Conservation (phyloP, 2,329 filamentous ascomycete species). For the Diaporthe caulivora region DNA sequence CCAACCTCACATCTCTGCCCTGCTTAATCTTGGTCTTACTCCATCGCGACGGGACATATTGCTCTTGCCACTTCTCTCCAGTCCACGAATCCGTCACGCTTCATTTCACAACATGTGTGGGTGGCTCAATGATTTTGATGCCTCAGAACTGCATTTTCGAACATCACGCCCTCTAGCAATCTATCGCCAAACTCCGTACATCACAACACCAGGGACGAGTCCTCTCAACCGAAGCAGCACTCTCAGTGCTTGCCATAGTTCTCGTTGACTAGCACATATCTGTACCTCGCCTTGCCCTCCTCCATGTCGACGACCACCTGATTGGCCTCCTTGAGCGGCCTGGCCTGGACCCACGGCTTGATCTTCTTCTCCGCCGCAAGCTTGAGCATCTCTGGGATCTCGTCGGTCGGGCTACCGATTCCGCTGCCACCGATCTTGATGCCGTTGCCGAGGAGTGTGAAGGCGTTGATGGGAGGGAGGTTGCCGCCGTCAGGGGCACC, state of each 20-base stretch:
- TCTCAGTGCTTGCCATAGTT: conserved; percentile 44
- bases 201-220: not conserved
- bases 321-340: conserved; percentile 67
- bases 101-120: not conserved
- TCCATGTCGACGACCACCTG: conserved; percentile 68
- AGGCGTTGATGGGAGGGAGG: conserved; percentile 61
- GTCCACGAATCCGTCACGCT: not conserved
- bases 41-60: too few relatives aligned
- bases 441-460: conserved; percentile 68
- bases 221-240: too few relatives aligned
- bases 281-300: conserved; percentile 62
- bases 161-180: not conserved
- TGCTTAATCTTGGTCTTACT: too few relatives aligned
- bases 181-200: not conserved
- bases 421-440: conserved; percentile 58
- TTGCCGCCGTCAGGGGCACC: conserved; percentile 68
- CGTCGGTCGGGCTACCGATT: conserved; percentile 59
- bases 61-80: not conserved
- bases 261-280: conserved; percentile 61
- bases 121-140: not conserved
- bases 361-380: conserved; percentile 69
- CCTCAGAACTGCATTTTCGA: not conserved
- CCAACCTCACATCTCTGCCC: not conserved
- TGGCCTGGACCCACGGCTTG: conserved; percentile 66
- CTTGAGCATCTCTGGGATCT: conserved; percentile 70